Base-by-base conservation (phyloP, 2,329 filamentous ascomycete genomes). In the Zymoseptoria brevis region DNA sequence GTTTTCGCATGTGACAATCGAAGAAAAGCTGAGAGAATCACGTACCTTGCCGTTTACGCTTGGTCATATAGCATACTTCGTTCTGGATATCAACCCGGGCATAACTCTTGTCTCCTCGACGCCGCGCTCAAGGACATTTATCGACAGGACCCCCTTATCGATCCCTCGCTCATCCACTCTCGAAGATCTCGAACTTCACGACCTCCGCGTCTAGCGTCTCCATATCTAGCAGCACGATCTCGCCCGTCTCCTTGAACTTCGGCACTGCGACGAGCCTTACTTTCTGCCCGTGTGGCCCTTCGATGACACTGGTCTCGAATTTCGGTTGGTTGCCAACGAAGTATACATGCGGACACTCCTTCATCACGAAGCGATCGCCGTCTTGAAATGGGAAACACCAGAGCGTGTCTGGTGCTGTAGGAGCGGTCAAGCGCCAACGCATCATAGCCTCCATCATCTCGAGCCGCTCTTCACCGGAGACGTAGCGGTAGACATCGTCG, bases 331-430 rank as follows among this genome's bases (percentile, higher is more conserved):
- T 68, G 0, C 79, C 79, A 7, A 89, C 87, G 72, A 99, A 90
- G 76, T 90, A 97, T 30, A 99, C 79, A 69, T 99, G 93, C 2
- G 94, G 94, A 63, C 90, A 96, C 19, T 85, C 78, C 63, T 87
- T 84, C 68, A 99, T 81, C 50, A 97, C 87, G 70, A 97, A 95
- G 0, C 90, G 91, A 70, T 99, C 95, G 54, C 90, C 83, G 19
- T 94, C 89, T 74, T 97, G 92, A 75, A 96, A 99, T 0, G 94
- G 94, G 71, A 97, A 99, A 70, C 89, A 92, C 89, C 91, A 96
- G 50, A 99, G 73, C 0, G 95, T 99, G 74, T 99, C 95, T 0
- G 95, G 94, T 1, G 94, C 94, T 0, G 94, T 99, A 1, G 94
- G 94, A 4, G 94, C 94, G 65, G 86, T 86, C 71, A 90, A 89